phyloP scores from a whole-genome alignment of 768 basidiomycete genomes.

The Boletus sp. region DNA sequence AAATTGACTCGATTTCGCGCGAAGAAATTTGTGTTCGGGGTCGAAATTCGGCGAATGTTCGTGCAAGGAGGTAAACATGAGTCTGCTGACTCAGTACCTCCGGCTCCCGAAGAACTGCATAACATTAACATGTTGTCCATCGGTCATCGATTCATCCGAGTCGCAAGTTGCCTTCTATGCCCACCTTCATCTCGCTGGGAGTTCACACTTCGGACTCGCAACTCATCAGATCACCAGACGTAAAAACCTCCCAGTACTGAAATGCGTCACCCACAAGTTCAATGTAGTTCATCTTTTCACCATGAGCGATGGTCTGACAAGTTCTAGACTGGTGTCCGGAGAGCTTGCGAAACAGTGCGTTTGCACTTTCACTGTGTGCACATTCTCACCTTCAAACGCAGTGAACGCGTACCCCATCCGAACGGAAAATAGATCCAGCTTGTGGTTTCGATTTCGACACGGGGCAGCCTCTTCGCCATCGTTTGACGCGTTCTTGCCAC shows the following conservation, averaged over 20 bases:
- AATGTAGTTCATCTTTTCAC: neutral
- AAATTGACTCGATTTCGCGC: neutral
- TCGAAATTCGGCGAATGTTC: neutral
- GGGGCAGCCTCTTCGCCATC: neutral
- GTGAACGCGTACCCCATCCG: neutral
- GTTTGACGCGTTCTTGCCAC: too few species aligned
- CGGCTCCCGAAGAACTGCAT: neutral
- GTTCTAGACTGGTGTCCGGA: neutral
- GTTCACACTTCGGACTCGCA: neutral
- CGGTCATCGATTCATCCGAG: neutral
- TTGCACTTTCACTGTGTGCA: neutral
- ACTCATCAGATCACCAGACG: neutral
- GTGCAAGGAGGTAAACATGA: neutral
- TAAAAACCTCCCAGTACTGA: neutral
- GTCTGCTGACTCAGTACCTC: neutral
- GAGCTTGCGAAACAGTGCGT: neutral
- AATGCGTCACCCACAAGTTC: neutral
- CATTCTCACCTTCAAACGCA: neutral
- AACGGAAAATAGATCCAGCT: neutral
- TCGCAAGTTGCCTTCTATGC: neutral
- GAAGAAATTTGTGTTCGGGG: neutral
- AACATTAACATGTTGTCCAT: neutral
- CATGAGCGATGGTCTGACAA: neutral
- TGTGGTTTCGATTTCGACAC: neutral
- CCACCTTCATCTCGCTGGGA: neutral